Conservation (phyloP, 306 rosid species). For the Echinosophora koreensis region DNA sequence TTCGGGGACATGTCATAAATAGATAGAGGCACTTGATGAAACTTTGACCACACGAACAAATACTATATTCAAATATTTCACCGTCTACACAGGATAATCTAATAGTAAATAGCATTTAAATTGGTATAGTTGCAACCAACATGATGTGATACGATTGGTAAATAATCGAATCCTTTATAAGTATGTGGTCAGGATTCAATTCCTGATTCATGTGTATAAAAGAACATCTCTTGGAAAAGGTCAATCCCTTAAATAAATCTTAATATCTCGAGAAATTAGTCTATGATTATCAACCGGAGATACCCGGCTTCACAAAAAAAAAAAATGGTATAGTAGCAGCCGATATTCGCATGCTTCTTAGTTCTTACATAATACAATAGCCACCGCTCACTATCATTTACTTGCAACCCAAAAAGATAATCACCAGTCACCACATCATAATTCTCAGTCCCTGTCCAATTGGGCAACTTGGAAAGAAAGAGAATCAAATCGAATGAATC, state of each 20-base stretch:
- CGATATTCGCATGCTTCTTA: neutral
- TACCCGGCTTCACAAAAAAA: too few relatives aligned
- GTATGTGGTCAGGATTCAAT: too few relatives aligned
- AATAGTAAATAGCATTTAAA: neutral
- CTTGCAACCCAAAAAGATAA: neutral
- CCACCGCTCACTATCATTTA: neutral
- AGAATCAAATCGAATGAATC: constrained; percentile 31
- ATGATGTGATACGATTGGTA: too few relatives aligned
- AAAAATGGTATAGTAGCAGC: neutral
- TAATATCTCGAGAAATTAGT: too few relatives aligned
- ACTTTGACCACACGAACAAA: constrained; percentile 31
- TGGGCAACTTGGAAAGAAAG: constrained; percentile 44
- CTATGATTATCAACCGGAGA: too few relatives aligned
- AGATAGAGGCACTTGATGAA: constrained; percentile 7
- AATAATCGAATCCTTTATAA: too few relatives aligned
- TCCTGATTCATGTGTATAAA: too few relatives aligned
- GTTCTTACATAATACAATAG: neutral
- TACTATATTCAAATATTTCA: neutral
- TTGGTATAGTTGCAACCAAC: too few relatives aligned
- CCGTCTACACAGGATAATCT: neutral
- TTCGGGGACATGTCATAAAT: constrained; percentile 1
- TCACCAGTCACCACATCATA: neutral
- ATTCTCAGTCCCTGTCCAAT: constrained; percentile 41
- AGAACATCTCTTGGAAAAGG: too few relatives aligned
- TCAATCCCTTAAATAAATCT: too few relatives aligned